These are phyloP conservation scores for Andrographis paniculata DNA, from an alignment of 305 asterid genomes.

Conservation along the genomic window DNA sequence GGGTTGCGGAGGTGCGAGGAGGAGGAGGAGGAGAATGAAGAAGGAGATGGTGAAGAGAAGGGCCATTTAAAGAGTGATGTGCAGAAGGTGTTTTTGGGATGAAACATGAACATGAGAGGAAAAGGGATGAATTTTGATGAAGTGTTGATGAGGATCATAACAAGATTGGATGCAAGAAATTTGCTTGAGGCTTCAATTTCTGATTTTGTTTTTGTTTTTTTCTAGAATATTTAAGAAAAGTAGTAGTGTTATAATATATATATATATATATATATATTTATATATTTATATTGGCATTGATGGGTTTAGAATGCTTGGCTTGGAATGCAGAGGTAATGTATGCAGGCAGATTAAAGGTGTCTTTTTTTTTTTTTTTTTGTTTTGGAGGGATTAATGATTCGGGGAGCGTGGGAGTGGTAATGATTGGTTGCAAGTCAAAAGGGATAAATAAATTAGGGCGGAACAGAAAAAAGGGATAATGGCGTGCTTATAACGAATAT, in stretches of 20 bases:
- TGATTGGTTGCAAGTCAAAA: conserved; percentile 23
- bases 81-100: background rate
- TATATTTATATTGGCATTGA: background rate
- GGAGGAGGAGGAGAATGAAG: background rate
- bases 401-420: conserved; percentile 29
- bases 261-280: no score
- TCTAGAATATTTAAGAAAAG: background rate
- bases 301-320: conserved; percentile 22
- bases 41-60: background rate
- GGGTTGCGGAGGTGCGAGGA: background rate
- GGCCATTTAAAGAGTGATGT: conserved; percentile 20
- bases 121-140: background rate
- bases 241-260: background rate
- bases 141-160: background rate
- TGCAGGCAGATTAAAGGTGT: no score
- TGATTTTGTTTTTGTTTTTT: no score
- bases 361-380: no score
- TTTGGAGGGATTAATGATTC: conserved; percentile 15
- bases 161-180: no score
- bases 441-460: background rate
- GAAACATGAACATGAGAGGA: background rate
- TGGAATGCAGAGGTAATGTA: conserved; percentile 18
- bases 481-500: background rate
- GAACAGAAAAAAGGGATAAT: conserved; percentile 12
- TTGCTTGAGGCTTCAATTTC: no score